phyloP scores from a whole-genome alignment of 192 early-diverging fungal genomes.

The Gryganskiella cystojenkinii region DNA sequence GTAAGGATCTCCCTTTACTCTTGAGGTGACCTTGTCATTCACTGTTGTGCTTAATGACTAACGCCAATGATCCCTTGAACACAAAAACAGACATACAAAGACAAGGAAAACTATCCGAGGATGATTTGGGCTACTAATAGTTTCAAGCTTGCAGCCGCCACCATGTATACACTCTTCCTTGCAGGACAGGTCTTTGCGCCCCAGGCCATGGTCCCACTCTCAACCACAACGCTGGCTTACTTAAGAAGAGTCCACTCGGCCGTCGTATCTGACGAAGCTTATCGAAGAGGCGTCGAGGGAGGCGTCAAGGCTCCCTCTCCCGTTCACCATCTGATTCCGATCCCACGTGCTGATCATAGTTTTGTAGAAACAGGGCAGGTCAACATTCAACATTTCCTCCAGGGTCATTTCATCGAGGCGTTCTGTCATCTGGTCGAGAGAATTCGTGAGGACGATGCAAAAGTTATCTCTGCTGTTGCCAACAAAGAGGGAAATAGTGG shows the following conservation, averaged over 20 bases:
- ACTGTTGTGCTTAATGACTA: not conserved
- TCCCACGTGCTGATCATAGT: slow-evolving; percentile 22
- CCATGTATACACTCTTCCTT: slow-evolving; percentile 71
- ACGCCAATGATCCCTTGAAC: not conserved
- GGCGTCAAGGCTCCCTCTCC: slow-evolving; percentile 34
- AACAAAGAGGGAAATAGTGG: not conserved
- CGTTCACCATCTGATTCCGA: slow-evolving; percentile 31
- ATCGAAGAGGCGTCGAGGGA: slow-evolving; percentile 25
- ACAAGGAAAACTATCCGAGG: slow-evolving; percentile 56
- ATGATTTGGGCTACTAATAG: slow-evolving; percentile 75
- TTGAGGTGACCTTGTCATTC: not conserved
- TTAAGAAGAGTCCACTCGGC: slow-evolving; percentile 22
- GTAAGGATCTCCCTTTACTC: slow-evolving; percentile 1
- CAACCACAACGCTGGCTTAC: slow-evolving; percentile 28
- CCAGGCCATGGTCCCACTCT: slow-evolving; percentile 48
- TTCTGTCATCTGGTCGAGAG: slow-evolving; percentile 49
- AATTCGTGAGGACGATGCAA: slow-evolving; percentile 44
- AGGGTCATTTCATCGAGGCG: slow-evolving; percentile 59
- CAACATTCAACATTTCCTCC: slow-evolving; percentile 64
- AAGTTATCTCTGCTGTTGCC: not conserved
- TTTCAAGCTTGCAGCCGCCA: slow-evolving; percentile 58
- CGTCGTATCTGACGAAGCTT: slow-evolving; percentile 31
- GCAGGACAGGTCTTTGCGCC: slow-evolving; percentile 65
- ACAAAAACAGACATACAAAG: slow-evolving; percentile 28
- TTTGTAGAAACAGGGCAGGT: slow-evolving; percentile 44